Base-by-base conservation (phyloP, 2,329 filamentous ascomycete genomes). In the Alternaria dauci region DNA sequence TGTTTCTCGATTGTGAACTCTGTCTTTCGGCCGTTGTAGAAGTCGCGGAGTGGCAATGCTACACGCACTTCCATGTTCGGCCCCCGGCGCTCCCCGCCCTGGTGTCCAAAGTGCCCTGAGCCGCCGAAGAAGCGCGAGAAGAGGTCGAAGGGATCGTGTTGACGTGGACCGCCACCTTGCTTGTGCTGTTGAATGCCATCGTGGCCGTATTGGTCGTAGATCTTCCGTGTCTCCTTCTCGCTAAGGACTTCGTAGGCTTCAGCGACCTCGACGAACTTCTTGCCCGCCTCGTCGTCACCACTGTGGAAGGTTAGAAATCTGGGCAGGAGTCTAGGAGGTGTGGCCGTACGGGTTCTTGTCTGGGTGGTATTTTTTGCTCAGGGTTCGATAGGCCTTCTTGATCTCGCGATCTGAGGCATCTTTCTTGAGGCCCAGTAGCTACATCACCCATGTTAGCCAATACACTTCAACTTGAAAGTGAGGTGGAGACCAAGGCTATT, bases 51-150 rank as follows among this genome's bases (percentile, higher is more conserved):
- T 1, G 93, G 87, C 34, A 98, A 84, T 44, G 86, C 85, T 28
- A 99, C 86, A 61, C 90, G 88, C 57, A 97, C 88, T 81, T 98
- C 94, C 85, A 96, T 91, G 76, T 96, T 92, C 53, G 91, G 94
- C 0, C 95, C 95, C 32, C 89, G 87, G 30, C 93, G 89, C 77
- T 95, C 90, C 36, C 89, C 90, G 30, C 94, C 90, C 50, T 89
- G 88, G 70, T 90, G 82, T 16, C 91, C 90, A 66, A 92, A 96
- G 79, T 95, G 92, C 9, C 93, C 93, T 38, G 87, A 90, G 23
- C 94, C 94, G 65, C 95, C 95, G 76, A 99, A 99, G 87, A 99
- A 98, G 69, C 93, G 91, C 55, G 89, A 93, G 85, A 99, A 99
- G 42, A 99, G 84, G 79, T 99, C 95, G 76, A 98, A 98, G 20